Percentiles rank a stretch among this genome's conserved stretches.
Evolutionary conservation across 2,329 filamentous ascomycete species (phyloP).

Genomic region (Ascochyta koolunga): DNA sequence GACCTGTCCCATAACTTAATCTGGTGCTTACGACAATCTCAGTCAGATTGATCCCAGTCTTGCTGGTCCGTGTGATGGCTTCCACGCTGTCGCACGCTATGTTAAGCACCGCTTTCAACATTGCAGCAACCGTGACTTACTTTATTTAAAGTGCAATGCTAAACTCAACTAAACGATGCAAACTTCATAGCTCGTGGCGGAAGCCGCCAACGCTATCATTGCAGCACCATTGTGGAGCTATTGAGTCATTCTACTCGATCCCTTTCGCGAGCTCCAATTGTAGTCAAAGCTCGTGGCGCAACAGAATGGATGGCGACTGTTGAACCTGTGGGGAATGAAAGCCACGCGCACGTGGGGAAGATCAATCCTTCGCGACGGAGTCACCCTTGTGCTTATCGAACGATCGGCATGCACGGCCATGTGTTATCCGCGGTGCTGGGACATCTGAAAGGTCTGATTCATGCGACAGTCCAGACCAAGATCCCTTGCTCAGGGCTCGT

Average conservation of each 20-base stretch:
- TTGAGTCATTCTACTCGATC: slow-evolving; percentile 16
- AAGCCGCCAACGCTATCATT: slow-evolving; percentile 17
- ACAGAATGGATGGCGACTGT: background rate
- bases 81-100: slow-evolving; percentile 14
- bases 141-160: background rate
- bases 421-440: background rate
- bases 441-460: background rate
- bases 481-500: slow-evolving; percentile 8
- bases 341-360: slow-evolving; percentile 8
- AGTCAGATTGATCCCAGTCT: slow-evolving; percentile 20
- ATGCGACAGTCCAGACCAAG: slow-evolving; percentile 8
- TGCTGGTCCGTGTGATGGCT: slow-evolving; percentile 25
- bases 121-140: background rate
- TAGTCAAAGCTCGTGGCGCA: background rate
- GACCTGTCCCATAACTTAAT: background rate
- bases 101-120: slow-evolving; percentile 22
- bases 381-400: background rate
- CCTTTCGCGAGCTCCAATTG: background rate
- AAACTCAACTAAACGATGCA: slow-evolving; percentile 8
- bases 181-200: slow-evolving; percentile 19
- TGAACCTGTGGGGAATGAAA: background rate
- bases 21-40: slow-evolving; percentile 1
- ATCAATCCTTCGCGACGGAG: background rate
- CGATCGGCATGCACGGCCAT: background rate
- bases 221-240: slow-evolving; percentile 23